These are phyloP conservation scores for Chalciporus sp. DNA, from an alignment of 1,284 basidiomycete genomes.

Conservation along the genomic window DNA sequence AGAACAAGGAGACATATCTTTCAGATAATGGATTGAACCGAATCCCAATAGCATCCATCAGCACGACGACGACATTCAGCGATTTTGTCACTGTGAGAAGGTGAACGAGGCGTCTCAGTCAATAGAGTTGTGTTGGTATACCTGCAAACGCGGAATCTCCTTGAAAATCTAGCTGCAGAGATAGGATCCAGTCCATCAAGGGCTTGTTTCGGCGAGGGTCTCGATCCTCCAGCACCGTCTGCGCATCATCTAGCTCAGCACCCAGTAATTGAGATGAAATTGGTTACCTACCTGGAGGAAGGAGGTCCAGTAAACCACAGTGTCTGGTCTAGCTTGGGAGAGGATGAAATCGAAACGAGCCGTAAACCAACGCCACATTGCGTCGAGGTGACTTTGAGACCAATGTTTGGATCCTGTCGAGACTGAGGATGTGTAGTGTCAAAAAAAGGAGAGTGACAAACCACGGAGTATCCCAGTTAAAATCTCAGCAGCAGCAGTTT, in stretches of 20 bases:
- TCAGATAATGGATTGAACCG: slow-evolving; percentile 70
- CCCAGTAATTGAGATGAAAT: not conserved
- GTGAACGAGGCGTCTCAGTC: slow-evolving; percentile 10
- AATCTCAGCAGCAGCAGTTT: slow-evolving; percentile 88
- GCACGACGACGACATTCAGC: slow-evolving; percentile 57
- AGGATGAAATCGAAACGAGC: slow-evolving; percentile 74
- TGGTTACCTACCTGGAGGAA: slow-evolving; percentile 52
- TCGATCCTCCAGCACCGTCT: slow-evolving; percentile 54
- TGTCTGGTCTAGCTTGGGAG: slow-evolving; percentile 83
- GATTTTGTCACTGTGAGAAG: slow-evolving; percentile 64
- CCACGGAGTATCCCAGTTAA: slow-evolving; percentile 75
- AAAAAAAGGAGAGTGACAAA: slow-evolving; percentile 29
- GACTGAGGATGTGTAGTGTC: slow-evolving; percentile 11
- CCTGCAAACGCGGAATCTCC: slow-evolving; percentile 77
- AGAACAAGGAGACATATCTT: slow-evolving; percentile 70
- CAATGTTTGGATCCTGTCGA: slow-evolving; percentile 87
- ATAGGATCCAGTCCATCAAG: slow-evolving; percentile 80
- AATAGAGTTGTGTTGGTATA: slow-evolving; percentile 37
- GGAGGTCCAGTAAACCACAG: slow-evolving; percentile 73
- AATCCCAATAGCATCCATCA: slow-evolving; percentile 60
- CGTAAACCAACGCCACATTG: slow-evolving; percentile 83
- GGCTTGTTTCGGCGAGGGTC: slow-evolving; percentile 86
- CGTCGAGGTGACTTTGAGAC: slow-evolving; percentile 60
- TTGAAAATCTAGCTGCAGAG: slow-evolving; percentile 79
- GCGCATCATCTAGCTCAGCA: slow-evolving; percentile 8